Evolutionary conservation across 352 stramenopile genomes (phyloP), one percentile per base, ranked within the genome.

Genomic region (Pythium brachiatum): DNA sequence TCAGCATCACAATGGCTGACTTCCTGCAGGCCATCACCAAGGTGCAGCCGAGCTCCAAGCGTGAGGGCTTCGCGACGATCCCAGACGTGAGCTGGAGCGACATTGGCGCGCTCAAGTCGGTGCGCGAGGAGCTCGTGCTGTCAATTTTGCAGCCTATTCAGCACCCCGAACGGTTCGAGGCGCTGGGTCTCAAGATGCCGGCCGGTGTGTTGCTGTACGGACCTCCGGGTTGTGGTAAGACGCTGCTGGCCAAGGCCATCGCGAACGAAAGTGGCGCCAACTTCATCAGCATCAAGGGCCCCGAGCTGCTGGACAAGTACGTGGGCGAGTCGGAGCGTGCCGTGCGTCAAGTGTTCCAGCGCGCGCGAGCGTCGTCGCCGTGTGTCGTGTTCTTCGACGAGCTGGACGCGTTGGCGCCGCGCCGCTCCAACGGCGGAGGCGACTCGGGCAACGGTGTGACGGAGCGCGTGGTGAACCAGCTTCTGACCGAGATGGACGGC

Each of bases 311-410:
- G 27, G 97, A 99, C 83, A 99, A 99, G 76, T 99, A 99, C 73
- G 97, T 99, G 3, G 97, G 97, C 32, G 97, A 99, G 78, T 98
- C 88, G 34, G 98, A 99, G 75, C 85, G 93, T 32, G 94, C 90
- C 1, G 94, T 98, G 51, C 89, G 94, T 7, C 89, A 97, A 60
- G 94, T 99, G 0, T 99, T 99, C 80, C 92, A 98, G 75, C 86
- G 97, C 50, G 98, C 97, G n/a, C 80, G 97, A 2, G 95, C 95
- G 48, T 99, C 96, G 15, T 97, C 92, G 56, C 98, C 98, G 3
- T 99, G 98, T 73, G 96, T 99, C n/a, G 93, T 99, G 15, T 99
- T 99, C 77, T 99, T 99, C 58, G 98, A 99, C 62, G 98, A 99
- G 75, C 81, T 99, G 23, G 98, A 99, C 74, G 96, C 96, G 31